Conservation (phyloP, 305 asterid species). For the Coffea humblotiana region DNA sequence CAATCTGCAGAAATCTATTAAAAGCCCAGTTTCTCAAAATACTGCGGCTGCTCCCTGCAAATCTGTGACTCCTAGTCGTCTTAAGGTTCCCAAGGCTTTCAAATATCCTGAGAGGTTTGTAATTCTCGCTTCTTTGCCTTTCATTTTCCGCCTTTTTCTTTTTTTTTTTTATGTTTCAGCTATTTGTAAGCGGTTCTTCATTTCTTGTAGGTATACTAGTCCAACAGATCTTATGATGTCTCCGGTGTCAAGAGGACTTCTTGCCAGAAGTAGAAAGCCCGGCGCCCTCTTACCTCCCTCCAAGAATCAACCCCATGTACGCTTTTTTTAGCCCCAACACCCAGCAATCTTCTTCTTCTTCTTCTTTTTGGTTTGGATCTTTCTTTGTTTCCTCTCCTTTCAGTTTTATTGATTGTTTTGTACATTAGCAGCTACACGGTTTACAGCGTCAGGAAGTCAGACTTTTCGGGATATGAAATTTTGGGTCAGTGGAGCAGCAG, state of each 20-base stretch:
- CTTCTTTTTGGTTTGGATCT: background rate
- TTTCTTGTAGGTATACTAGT: slow-evolving; percentile 58
- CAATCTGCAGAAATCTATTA: background rate
- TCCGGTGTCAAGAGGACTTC: slow-evolving; percentile 68
- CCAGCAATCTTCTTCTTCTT: too few species aligned
- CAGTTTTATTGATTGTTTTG: background rate
- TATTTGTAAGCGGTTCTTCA: background rate
- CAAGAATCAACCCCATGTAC: slow-evolving; percentile 42
- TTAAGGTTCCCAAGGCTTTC: slow-evolving; percentile 74
- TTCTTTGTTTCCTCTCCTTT: background rate
- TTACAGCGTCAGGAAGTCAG: slow-evolving; percentile 21
- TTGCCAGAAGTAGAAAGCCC: slow-evolving; percentile 60
- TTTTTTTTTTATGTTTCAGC: background rate
- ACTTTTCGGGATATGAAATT: slow-evolving; percentile 1
- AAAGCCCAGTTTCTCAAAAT: slow-evolving; percentile 17
- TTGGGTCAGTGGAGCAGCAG: background rate
- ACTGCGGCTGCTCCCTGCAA: slow-evolving; percentile 29
- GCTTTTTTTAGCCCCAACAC: background rate
- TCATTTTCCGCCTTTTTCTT: background rate
- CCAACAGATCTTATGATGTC: slow-evolving; percentile 93
- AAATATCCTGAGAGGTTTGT: slow-evolving; percentile 68
- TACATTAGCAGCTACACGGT: slow-evolving; percentile 18
- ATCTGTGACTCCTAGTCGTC: slow-evolving; percentile 53
- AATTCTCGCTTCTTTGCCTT: background rate
- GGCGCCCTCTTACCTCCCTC: slow-evolving; percentile 56